Conservation (phyloP, 768 basidiomycete genomes). For the Psilocybe cubensis region DNA sequence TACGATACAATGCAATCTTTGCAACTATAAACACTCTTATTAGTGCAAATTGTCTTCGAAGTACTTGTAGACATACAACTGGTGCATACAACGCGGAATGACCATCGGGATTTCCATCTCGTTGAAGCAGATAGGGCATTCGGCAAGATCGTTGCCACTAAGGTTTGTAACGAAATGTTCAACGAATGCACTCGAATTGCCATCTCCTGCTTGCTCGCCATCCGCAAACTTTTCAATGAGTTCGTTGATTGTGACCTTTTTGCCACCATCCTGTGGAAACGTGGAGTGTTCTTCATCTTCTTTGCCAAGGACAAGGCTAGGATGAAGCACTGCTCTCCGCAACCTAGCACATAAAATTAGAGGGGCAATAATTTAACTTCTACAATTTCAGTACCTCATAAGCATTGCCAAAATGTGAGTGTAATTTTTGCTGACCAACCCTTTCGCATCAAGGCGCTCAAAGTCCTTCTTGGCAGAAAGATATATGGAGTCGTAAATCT, state of each 20-base stretch:
- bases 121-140: constrained; percentile 86
- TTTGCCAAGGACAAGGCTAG: constrained; percentile 72
- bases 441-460: constrained; percentile 78
- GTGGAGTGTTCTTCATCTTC: constrained; percentile 44
- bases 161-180: constrained; percentile 69
- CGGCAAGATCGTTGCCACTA: constrained; percentile 53
- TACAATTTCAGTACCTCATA: constrained; percentile 70
- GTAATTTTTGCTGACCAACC: constrained; percentile 78
- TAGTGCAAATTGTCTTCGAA: background rate
- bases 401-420: constrained; percentile 93
- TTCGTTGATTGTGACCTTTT: constrained; percentile 56
- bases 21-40: constrained; percentile 48
- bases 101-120: constrained; percentile 72
- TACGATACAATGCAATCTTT: constrained; percentile 88
- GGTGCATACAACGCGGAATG: constrained; percentile 77
- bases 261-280: constrained; percentile 41
- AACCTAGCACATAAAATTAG: constrained; percentile 48
- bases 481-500: constrained; percentile 90
- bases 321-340: constrained; percentile 92
- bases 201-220: constrained; percentile 34
- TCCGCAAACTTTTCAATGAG: constrained; percentile 58
- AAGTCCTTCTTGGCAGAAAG: constrained; percentile 78
- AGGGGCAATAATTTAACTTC: background rate
- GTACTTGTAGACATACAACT: constrained; percentile 51
- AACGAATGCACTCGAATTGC: constrained; percentile 50